Percentiles rank a stretch among this genome's conserved stretches.
phyloP scores from a whole-genome alignment of 805 yeast genomes.

The Teunomyces barrocoloradensis region DNA sequence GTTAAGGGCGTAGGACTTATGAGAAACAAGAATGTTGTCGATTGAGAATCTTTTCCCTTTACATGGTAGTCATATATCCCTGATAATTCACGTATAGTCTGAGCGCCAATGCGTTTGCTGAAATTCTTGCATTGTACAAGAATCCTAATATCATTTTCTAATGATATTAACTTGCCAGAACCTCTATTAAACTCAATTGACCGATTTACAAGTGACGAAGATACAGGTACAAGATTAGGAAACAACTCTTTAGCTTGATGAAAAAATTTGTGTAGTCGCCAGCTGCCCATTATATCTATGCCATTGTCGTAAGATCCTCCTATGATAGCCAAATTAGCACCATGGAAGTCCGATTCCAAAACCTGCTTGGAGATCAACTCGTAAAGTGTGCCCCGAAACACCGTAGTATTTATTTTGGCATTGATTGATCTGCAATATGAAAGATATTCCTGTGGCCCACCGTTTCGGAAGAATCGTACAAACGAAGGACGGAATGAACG shows the following conservation, averaged over 20 bases:
- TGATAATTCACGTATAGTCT: conserved; percentile 48
- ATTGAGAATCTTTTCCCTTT: conserved; percentile 12
- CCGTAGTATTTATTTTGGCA: conserved; percentile 34
- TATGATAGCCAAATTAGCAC: conserved; percentile 37
- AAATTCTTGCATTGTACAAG: conserved; percentile 59
- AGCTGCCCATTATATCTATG: conserved; percentile 51
- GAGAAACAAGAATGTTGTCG: conserved; percentile 36
- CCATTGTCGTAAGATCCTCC: conserved; percentile 63
- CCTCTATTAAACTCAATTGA: conserved; percentile 15
- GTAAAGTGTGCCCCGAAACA: conserved; percentile 54
- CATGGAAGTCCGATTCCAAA: conserved; percentile 36
- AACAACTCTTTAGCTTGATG: neutral
- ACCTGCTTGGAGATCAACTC: conserved; percentile 45
- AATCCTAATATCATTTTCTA: conserved; percentile 33
- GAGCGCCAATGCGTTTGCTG: conserved; percentile 42
- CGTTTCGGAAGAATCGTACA: neutral
- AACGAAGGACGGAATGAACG: neutral
- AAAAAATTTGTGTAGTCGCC: conserved; percentile 38
- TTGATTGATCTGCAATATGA: conserved; percentile 23
- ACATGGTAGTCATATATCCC: conserved; percentile 48
- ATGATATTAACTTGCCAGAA: conserved; percentile 12
- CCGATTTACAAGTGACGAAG: conserved; percentile 15
- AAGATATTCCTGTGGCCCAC: conserved; percentile 23
- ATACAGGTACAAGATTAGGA: neutral
- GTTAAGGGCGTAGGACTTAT: conserved; percentile 49